A percentile compares a stretch with the other conserved stretches of the same genome.
Evolutionary conservation across 306 rosid species (phyloP).

Genomic region (Trifolium pratense): DNA sequence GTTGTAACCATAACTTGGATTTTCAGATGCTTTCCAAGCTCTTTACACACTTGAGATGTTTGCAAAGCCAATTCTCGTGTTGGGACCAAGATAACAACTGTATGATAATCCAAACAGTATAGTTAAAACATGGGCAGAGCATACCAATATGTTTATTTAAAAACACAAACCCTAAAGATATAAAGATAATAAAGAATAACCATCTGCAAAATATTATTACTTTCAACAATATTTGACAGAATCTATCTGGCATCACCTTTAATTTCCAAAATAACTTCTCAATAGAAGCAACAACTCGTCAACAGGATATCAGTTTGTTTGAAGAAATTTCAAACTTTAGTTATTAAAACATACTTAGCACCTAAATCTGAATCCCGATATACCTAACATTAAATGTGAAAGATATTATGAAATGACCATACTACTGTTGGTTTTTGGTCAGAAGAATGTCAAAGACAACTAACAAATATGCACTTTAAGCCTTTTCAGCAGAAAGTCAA

Average conservation of each 20-base stretch:
- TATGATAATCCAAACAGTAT: conserved; percentile 29
- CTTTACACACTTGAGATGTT: conserved; percentile 98
- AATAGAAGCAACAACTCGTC: background rate
- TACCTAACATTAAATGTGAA: background rate
- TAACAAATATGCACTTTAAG: conserved; percentile 8
- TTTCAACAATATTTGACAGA: conserved; percentile 16
- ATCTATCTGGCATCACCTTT: conserved; percentile 3
- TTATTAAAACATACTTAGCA: background rate
- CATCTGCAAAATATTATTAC: conserved; percentile 14
- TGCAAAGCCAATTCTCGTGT: conserved; percentile 97
- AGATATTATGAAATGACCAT: background rate
- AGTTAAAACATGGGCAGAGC: conserved; percentile 24
- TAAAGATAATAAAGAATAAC: background rate
- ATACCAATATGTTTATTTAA: conserved; percentile 2
- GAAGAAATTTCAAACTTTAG: conserved; percentile 9
- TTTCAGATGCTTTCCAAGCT: conserved; percentile 91
- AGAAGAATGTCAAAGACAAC: background rate
- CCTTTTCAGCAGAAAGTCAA: background rate
- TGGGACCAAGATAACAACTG: conserved; percentile 95
- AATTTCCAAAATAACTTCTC: conserved; percentile 1
- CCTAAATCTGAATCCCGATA: background rate
- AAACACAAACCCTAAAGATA: conserved; percentile 17
- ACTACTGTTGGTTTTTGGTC: background rate
- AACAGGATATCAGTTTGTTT: background rate
- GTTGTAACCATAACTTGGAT: conserved; percentile 98